These are phyloP conservation scores for Papiliotrema nemorosa DNA, from an alignment of 1,284 basidiomycete genomes.

Conservation along the genomic window DNA sequence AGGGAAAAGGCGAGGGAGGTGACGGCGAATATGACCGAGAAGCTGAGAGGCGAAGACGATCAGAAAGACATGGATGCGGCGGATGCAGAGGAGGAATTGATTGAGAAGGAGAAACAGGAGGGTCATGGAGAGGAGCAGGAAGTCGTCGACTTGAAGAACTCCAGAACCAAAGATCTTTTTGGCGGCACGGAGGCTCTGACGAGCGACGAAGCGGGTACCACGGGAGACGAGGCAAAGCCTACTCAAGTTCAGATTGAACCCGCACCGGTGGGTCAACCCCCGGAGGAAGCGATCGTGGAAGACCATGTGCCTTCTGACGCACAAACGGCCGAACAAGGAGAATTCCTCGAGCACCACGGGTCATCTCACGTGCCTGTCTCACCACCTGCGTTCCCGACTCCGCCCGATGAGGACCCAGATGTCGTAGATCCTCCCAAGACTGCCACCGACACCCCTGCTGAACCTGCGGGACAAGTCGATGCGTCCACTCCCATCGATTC, in stretches of 20 bases:
- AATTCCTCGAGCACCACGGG: not conserved
- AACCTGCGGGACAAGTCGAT: no score
- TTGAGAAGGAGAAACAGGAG: not conserved
- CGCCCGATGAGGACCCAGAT: slow-evolving; percentile 23
- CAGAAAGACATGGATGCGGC: not conserved
- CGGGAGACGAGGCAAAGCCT: slow-evolving; percentile 8
- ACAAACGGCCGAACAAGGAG: not conserved
- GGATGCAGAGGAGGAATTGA: slow-evolving; percentile 1
- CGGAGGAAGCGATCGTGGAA: not conserved
- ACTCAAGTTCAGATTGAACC: slow-evolving; percentile 42
- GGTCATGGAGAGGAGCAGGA: slow-evolving; percentile 4
- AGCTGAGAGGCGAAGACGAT: slow-evolving; percentile 3
- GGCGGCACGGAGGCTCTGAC: slow-evolving; percentile 5
- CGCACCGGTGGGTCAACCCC: slow-evolving; percentile 29
- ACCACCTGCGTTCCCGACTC: slow-evolving; percentile 20
- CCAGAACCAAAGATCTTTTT: not conserved
- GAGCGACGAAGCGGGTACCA: no score
- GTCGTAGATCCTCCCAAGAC: slow-evolving; percentile 12
- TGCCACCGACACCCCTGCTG: not conserved
- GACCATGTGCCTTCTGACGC: slow-evolving; percentile 9
- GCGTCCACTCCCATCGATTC: slow-evolving; percentile 33
- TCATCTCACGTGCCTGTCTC: not conserved
- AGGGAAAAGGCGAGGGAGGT: slow-evolving; percentile 4
- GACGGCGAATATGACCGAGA: not conserved
- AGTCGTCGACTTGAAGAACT: not conserved